A percentile compares a stretch with the other conserved stretches of the same genome.
phyloP scores from a whole-genome alignment of 2,329 filamentous ascomycete genomes.

The Fusarium phyllophilum region DNA sequence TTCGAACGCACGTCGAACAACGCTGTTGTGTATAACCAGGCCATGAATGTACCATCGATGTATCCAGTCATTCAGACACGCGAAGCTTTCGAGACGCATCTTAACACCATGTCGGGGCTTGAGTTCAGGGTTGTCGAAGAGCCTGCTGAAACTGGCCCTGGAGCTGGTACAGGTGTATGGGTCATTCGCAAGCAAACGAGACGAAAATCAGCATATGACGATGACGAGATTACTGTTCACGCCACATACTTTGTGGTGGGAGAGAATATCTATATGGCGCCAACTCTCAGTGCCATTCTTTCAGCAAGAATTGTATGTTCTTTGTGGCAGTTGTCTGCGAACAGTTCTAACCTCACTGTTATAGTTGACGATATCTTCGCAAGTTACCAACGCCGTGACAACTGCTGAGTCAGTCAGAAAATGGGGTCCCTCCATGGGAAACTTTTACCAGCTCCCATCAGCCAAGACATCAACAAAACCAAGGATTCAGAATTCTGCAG shows the following conservation, averaged over 20 bases:
- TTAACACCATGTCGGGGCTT: constrained; percentile 72
- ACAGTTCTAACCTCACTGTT: constrained; percentile 11
- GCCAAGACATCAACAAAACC: constrained; percentile 40
- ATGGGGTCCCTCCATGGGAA: constrained; percentile 66
- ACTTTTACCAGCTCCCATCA: constrained; percentile 59
- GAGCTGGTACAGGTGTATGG: constrained; percentile 75
- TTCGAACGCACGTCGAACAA: constrained; percentile 76
- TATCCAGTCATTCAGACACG: constrained; percentile 67
- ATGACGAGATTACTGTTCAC: constrained; percentile 69
- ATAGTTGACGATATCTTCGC: constrained; percentile 65
- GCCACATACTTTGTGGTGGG: constrained; percentile 72
- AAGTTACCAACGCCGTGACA: constrained; percentile 64
- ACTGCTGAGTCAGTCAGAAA: constrained; percentile 60
- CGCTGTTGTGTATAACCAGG: constrained; percentile 69
- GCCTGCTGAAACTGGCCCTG: constrained; percentile 70
- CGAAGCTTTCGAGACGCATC: constrained; percentile 70
- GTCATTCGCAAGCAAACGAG: constrained; percentile 75
- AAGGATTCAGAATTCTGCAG: constrained; percentile 55
- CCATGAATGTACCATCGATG: constrained; percentile 69
- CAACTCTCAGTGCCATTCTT: constrained; percentile 68
- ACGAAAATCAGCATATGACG: constrained; percentile 62
- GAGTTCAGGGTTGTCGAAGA: constrained; percentile 75
- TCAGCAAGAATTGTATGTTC: constrained; percentile 65
- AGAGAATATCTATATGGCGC: constrained; percentile 74
- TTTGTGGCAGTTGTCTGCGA: neutral